phyloP scores from a whole-genome alignment of 371 early-diverging fungal genomes.

The Apophysomyces variabilis region DNA sequence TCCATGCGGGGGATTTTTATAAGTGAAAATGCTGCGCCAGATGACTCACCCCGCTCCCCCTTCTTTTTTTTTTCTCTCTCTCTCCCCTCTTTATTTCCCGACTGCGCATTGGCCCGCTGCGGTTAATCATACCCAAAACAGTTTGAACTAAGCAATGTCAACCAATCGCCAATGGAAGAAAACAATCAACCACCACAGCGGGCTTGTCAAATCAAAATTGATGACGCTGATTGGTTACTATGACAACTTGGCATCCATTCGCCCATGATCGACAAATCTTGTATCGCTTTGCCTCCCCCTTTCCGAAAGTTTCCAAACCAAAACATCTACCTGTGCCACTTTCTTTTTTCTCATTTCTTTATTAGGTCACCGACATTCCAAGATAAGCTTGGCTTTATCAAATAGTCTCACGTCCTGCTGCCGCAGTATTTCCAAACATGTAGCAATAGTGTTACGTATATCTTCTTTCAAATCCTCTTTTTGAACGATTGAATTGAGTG shows the following conservation, averaged over 20 bases:
- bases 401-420: not conserved
- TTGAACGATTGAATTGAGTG: constrained; percentile 15
- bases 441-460: constrained; percentile 1
- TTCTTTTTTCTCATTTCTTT: not conserved
- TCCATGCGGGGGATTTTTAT: constrained; percentile 6
- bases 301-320: no score
- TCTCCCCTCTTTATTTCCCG: not conserved
- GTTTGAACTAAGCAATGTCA: no score
- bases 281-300: no score
- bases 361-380: not conserved
- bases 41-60: constrained; percentile 9
- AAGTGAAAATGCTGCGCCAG: not conserved
- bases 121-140: constrained; percentile 4
- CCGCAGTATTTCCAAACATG: not conserved
- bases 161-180: constrained; percentile 4
- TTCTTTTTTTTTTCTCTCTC: constrained; percentile 1
- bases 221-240: not conserved
- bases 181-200: no score
- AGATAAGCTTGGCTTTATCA: not conserved
- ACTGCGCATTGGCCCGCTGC: constrained; percentile 13
- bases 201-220: not conserved
- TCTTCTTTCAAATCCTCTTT: constrained; percentile 7
- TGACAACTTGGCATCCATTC: no score
- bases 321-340: not conserved
- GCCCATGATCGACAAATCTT: no score